Evolutionary conservation across 305 asterid genomes (phyloP), one percentile per base, ranked within the genome.

Genomic region (Caryopteris hybrid): DNA sequence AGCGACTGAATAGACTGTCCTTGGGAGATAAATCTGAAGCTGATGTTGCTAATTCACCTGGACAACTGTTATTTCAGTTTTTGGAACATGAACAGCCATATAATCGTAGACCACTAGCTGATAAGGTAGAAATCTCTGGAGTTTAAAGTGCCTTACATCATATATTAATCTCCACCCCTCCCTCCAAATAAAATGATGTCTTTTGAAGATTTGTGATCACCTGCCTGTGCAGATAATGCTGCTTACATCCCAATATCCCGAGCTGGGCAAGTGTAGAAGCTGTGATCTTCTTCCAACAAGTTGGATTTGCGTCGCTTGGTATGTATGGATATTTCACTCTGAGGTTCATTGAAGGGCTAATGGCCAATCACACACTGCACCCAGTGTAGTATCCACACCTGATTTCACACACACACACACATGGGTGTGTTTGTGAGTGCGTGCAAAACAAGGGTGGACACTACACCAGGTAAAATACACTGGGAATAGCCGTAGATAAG

Each of bases 221-320:
- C 13, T 70, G 66, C 20, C 41, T 36, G 7, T 64, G 64, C 87
- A 93, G 99, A 78, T 89, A 53, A 79, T 88, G 11, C 33, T 66
- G 47, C 88, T 91, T 60, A 77, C 80, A 51, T 78, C 90, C 59
- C 79, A 75, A 73, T 59, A 55, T 76, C 96, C 99, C 0, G 95
- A 78, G 77, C 82, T 94, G 76, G 76, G 66, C 70, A 84, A 65
- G 36, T 78, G 46, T 74, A 83, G 79, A 83, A 94, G 99, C 85
- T 86, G 88, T 23, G 97, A 91, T 84, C 76, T 94, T 38, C 89
- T 77, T 53, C 92, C 95, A 8, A 45, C 89, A 23, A 94, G 99
- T 75, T 94, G 99, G 99, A 80, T 94, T 52, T 82, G 80, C 53
- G 86, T 94, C 36, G 97, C 99, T 61, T 94, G 99, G 99, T 94